These are phyloP conservation scores for Haplographium delicatum DNA, from an alignment of 495 filamentous ascomycete genomes.

Conservation along the genomic window DNA sequence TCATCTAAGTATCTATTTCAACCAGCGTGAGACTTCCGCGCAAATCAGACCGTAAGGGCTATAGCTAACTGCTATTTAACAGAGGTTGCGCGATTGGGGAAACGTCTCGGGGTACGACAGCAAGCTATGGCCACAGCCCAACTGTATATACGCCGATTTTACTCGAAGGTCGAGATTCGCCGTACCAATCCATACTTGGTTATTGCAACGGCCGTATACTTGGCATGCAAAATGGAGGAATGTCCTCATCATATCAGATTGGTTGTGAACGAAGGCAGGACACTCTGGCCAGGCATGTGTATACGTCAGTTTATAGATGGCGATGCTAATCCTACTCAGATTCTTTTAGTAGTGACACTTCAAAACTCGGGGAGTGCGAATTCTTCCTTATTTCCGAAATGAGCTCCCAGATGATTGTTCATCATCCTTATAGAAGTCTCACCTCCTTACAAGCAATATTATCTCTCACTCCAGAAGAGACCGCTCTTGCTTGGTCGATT, in stretches of 20 bases:
- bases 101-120: constrained; percentile 75
- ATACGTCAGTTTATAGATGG: too few relatives aligned
- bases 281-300: constrained; percentile 72
- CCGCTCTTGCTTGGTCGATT: constrained; percentile 71
- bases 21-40: constrained; percentile 63
- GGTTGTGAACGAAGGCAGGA: constrained; percentile 78
- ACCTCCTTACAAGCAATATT: constrained; percentile 66
- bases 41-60: too few relatives aligned
- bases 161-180: constrained; percentile 83
- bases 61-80: constrained; percentile 4
- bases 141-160: constrained; percentile 90
- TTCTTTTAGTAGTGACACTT: constrained; percentile 72
- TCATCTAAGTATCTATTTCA: constrained; percentile 86
- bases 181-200: constrained; percentile 92
- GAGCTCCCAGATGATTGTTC: constrained; percentile 88
- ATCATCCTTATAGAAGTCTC: constrained; percentile 94
- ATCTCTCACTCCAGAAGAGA: constrained; percentile 69
- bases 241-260: constrained; percentile 93
- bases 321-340: constrained; percentile 45
- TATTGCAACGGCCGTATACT: constrained; percentile 83
- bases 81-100: constrained; percentile 79
- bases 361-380: constrained; percentile 91
- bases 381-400: constrained; percentile 94
- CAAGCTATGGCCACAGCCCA: constrained; percentile 94
- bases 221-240: constrained; percentile 99